Percentiles rank a stretch among this genome's conserved stretches.
These are phyloP conservation scores for Termitomyces sp. DNA, from an alignment of 768 basidiomycete genomes.

Conservation along the genomic window DNA sequence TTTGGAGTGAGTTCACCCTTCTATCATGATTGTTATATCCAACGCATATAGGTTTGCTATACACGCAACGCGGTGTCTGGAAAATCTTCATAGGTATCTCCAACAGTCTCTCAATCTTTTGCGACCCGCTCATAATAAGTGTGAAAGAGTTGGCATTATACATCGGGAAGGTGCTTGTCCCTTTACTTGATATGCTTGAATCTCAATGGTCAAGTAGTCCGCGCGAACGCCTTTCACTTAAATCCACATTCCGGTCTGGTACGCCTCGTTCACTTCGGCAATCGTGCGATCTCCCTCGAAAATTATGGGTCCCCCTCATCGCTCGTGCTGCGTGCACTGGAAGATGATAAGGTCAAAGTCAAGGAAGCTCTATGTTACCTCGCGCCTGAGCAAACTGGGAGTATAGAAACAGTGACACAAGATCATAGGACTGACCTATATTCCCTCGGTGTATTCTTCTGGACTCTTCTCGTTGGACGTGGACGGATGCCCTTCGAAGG, in stretches of 20 bases:
- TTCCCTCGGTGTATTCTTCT: constrained; percentile 66
- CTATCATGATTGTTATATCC: not conserved
- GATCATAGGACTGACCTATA: constrained; percentile 74
- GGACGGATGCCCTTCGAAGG: constrained; percentile 62
- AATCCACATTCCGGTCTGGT: constrained; percentile 66
- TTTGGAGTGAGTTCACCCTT: constrained; percentile 45
- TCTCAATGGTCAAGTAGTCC: constrained; percentile 32
- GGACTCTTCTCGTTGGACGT: constrained; percentile 68
- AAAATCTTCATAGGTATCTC: constrained; percentile 54
- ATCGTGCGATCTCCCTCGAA: constrained; percentile 66
- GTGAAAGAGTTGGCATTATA: constrained; percentile 43
- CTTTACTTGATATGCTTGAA: not conserved
- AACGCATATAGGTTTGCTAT: constrained; percentile 54
- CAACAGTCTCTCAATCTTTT: not conserved
- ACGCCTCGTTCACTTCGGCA: constrained; percentile 69
- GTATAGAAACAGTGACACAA: constrained; percentile 64
- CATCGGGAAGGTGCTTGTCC: constrained; percentile 56
- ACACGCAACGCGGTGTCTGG: constrained; percentile 67
- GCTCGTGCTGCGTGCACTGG: constrained; percentile 55
- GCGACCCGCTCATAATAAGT: not conserved
- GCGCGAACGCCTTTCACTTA: constrained; percentile 71
- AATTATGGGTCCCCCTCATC: constrained; percentile 67
- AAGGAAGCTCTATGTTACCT: constrained; percentile 74
- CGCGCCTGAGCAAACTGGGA: constrained; percentile 72
- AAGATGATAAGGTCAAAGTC: constrained; percentile 64